These are phyloP conservation scores for Phytomonas francai DNA, from an alignment of 208 protist genomes.

Conservation along the genomic window DNA sequence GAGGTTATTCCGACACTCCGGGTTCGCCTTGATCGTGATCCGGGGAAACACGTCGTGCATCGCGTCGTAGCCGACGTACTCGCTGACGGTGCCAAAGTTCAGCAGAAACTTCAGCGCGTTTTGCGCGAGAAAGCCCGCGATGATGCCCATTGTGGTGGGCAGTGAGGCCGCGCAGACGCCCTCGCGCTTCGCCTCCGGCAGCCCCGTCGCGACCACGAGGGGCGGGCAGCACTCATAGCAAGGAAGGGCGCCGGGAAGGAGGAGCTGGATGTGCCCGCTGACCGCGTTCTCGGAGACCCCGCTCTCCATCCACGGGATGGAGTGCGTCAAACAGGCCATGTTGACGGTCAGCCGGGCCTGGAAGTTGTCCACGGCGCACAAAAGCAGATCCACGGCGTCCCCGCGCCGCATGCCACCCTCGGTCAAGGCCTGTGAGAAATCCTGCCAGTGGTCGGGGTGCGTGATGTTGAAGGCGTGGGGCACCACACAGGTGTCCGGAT, in stretches of 20 bases:
- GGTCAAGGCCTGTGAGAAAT: constrained; percentile 71
- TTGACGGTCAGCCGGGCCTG: constrained; percentile 95
- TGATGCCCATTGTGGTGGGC: constrained; percentile 96
- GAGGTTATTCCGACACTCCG: constrained; percentile 66
- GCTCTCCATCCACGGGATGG: constrained; percentile 93
- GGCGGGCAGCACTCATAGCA: constrained; percentile 93
- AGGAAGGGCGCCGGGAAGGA: constrained; percentile 87
- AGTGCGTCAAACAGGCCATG: constrained; percentile 85
- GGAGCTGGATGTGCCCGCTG: constrained; percentile 96
- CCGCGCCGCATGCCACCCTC: constrained; percentile 31
- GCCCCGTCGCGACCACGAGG: constrained; percentile 87
- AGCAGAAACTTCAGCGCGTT: constrained; percentile 94
- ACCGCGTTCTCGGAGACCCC: constrained; percentile 96
- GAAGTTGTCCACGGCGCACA: constrained; percentile 97
- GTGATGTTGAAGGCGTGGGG: constrained; percentile 92
- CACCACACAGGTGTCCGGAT: constrained; percentile 94
- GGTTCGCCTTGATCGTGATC: constrained; percentile 88
- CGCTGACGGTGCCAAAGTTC: constrained; percentile 89
- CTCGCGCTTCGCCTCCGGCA: constrained; percentile 92
- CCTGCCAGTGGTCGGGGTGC: constrained; percentile 83
- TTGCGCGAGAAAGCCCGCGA: constrained; percentile 94
- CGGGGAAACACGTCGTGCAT: constrained; percentile 93
- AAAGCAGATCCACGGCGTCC: constrained; percentile 81
- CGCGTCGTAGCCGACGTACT: constrained; percentile 95
- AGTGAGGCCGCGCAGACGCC: constrained; percentile 96